Base-by-base conservation (phyloP, 164 flowering plant species). In the Nymphaea thermarum region DNA sequence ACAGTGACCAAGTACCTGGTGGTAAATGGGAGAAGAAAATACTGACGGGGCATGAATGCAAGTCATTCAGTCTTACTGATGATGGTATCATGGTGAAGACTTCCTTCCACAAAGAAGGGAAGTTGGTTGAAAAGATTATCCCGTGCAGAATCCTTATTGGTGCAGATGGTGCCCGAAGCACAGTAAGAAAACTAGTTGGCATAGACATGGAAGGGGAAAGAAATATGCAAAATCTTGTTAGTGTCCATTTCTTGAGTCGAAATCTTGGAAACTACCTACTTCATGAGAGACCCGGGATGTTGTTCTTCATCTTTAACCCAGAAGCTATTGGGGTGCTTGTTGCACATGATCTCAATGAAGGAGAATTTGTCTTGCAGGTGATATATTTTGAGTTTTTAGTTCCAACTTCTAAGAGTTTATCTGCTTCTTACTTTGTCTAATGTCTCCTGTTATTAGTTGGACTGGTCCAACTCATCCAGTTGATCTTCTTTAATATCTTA, bases 291-390 rank as follows among this genome's bases (percentile, higher is more conserved):
- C 99, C 98, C 18, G 97, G 96, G 60, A 94, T 94, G 97, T 81
- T 94, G 42, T 94, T 85, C 76, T 94, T 94, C 76, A 81, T 94
- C 68, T 94, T 91, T 79, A 94, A 91, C 71, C 78, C 86, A 18
- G 93, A 88, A 55, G 97, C 84, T 12, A 94, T 94, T 64, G 97
- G 98, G 53, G 90, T 89, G 71, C 90, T 94, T 70, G 95, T 94
- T 72, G 97, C 98, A 64, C 97, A 94, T 81, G 96, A 91, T 82
- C 89, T 91, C 71, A 68, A 82, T 72, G 81, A 88, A 82, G 97
- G 97, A 62, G 98, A 94, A 75, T 91, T 94, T 77, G 87, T 94
- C 41, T 78, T 94, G 74, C 98, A 94, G 96, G 98, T 91, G 78
- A 42, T 43, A 15, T n/a, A 60, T 45, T 45, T 45, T 45, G 36